Percentiles rank a stretch among this genome's conserved stretches.
phyloP scores from a whole-genome alignment of 129 eudicot species.

The Daucus carota region DNA sequence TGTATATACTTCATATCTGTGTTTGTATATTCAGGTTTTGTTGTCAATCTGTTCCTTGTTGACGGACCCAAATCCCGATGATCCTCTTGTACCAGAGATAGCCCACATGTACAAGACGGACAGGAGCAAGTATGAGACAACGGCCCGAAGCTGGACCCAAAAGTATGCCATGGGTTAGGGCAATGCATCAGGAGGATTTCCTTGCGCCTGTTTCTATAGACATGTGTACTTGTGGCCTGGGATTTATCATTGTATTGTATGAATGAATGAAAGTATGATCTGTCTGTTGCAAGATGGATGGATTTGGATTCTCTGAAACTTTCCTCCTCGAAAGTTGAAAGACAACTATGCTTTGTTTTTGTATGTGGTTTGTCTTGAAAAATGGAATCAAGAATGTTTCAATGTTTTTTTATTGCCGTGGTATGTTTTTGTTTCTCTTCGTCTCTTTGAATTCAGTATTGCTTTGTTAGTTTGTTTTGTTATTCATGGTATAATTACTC shows the following conservation, averaged over 20 bases:
- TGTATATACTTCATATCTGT: not conserved
- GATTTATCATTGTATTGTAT: conserved; percentile 6
- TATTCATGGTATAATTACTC: not conserved
- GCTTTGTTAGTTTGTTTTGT: not conserved
- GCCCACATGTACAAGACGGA: conserved; percentile 35
- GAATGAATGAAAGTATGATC: conserved; percentile 13
- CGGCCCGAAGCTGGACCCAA: conserved; percentile 39
- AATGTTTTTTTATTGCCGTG: not conserved
- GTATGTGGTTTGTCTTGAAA: not conserved
- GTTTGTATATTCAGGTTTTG: conserved; percentile 16
- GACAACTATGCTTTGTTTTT: not conserved
- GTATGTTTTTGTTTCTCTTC: too few relatives aligned
- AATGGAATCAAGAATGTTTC: not conserved
- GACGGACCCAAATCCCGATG: conserved; percentile 32
- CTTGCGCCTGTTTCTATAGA: not conserved
- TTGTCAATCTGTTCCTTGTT: conserved; percentile 27
- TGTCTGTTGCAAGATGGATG: conserved; percentile 11
- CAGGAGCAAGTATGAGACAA: conserved; percentile 30
- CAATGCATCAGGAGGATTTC: not conserved
- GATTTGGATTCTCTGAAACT: not conserved
- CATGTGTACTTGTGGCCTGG: not conserved
- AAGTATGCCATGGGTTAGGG: conserved; percentile 30
- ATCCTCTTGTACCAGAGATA: conserved; percentile 26
- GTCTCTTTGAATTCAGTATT: not conserved
- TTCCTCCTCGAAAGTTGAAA: not conserved